Evolutionary conservation across 345 rosid species (phyloP), one percentile per base, ranked within the genome.

Genomic region (Eucalyptus erythrocorys): DNA sequence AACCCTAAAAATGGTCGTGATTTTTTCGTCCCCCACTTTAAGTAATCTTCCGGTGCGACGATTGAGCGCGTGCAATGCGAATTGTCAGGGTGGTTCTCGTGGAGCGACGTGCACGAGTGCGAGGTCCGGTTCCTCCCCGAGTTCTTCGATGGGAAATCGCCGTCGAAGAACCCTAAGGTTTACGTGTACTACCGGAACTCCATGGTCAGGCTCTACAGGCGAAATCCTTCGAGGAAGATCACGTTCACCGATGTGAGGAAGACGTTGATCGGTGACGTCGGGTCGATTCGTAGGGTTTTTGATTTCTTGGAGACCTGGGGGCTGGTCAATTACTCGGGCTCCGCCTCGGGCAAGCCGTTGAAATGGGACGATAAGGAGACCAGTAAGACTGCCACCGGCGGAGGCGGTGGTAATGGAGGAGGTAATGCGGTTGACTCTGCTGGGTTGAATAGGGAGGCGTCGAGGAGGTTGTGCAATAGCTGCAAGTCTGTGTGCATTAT

Each of bases 221-320:
- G 90, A 85, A 95, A 93, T 30, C 95, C 97, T 90, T 91, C 94
- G 26, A 90, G 92, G 59, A 97, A 94, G 91, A 93, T 97, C 89
- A 95, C 94, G 76, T 97, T 95, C 94, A 97, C 99, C 4, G 98
- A 96, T 82, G 97, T 93, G 59, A 90, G 99, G 91, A 94, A 93
- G 94, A 93, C 93, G 13, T 95, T 97, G 22, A 96, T 97, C 6
- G 95, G 96, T 2, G 99, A 98, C 40, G 99, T 95, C 40, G 98
- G 96, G 40, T 98, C 99, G 40, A 93, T 97, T 88, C 96, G 98
- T 40, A 94, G 98, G 92, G 98, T 98, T 57, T 98, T 96, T 86
- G 99, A 98, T 92, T 97, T 98, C 89, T 92, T 98, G 48, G 99
- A 98, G 34, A 89, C 94, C 1, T 97, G 99, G 99, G 99, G 98